Base-by-base conservation (phyloP, 257 asterid genomes). In the Datura wrightii region DNA sequence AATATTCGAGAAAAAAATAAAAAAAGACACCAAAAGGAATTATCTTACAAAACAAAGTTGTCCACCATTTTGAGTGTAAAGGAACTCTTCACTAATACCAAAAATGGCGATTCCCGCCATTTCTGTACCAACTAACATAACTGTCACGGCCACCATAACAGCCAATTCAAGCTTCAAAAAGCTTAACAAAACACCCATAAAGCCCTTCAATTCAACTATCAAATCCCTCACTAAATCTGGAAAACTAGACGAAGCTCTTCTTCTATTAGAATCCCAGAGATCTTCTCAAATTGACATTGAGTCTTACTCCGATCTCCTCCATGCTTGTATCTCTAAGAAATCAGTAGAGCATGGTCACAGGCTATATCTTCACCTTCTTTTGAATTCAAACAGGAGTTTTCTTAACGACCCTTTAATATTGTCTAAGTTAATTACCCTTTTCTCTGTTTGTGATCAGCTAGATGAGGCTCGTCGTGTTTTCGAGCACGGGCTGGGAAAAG, bases 361-460 rank as follows among this genome's bases (percentile, higher is more conserved):
- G 13, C 81, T 88, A 14, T 90, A 92, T 70, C 84, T 83, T 66
- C 91, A 88, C 58, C 88, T 92, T 52, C 91, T 88, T 62, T 82
- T 85, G 58, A 76, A 86, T 39, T 56, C 84, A 54, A 86, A 88
- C 7, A 78, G 67, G 54, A 74, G 53, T 60, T 66, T 89, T 15
- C 89, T 92, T 67, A 87, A 72, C 16, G 82, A 83, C 59, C 90
- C 90, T 86, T 37, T 74, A 14, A 69, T 92, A 16, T 85, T 79
- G 8, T 87, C 93, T 74, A 92, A 90, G 83, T 89, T 92, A 60
- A 87, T 90, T 5, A 92, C 93, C 66, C 89, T 92, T 79, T 92
- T 92, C 90, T 89, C 92, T 5, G 88, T 85, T 65, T 89, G 91
- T 74, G 91, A 90, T 79, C 89, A 79, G 3, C 44, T 92, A 24